A percentile compares a stretch with the other conserved stretches of the same genome.
phyloP scores from a whole-genome alignment of 805 yeast species.

The Pichia deserticola region DNA sequence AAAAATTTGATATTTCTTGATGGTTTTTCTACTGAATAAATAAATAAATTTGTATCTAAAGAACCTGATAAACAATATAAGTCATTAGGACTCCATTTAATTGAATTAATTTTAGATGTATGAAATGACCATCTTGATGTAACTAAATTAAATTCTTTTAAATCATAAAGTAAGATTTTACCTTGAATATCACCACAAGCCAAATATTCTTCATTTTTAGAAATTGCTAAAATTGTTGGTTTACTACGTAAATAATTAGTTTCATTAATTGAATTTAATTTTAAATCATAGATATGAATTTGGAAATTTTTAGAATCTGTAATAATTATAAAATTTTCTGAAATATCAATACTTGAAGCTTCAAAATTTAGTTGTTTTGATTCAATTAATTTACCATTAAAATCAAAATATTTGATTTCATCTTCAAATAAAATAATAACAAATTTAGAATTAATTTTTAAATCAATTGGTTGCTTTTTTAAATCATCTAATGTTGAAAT shows the following conservation, averaged over 20 bases:
- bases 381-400: constrained; percentile 25
- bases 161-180: constrained; percentile 67
- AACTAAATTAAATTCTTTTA: constrained; percentile 44
- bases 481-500: constrained; percentile 27
- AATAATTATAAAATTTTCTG: constrained; percentile 38
- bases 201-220: constrained; percentile 58
- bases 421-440: constrained; percentile 41
- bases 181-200: constrained; percentile 90
- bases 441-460: constrained; percentile 29
- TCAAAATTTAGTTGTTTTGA: constrained; percentile 29
- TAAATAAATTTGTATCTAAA: constrained; percentile 70
- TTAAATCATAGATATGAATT: constrained; percentile 31
- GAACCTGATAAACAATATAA: constrained; percentile 73
- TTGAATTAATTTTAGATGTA: constrained; percentile 68
- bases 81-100: constrained; percentile 73
- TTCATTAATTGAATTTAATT: constrained; percentile 17
- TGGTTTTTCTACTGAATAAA: constrained; percentile 76
- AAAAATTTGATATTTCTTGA: constrained; percentile 63
- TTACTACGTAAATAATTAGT: constrained; percentile 46
- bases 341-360: constrained; percentile 41
- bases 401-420: constrained; percentile 29
- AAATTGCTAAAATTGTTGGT: constrained; percentile 56
- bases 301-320: constrained; percentile 37
- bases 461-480: constrained; percentile 42
- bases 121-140: constrained; percentile 97